Base-by-base conservation (phyloP, 139 green algal species). In the Chlamydomonas urium region DNA sequence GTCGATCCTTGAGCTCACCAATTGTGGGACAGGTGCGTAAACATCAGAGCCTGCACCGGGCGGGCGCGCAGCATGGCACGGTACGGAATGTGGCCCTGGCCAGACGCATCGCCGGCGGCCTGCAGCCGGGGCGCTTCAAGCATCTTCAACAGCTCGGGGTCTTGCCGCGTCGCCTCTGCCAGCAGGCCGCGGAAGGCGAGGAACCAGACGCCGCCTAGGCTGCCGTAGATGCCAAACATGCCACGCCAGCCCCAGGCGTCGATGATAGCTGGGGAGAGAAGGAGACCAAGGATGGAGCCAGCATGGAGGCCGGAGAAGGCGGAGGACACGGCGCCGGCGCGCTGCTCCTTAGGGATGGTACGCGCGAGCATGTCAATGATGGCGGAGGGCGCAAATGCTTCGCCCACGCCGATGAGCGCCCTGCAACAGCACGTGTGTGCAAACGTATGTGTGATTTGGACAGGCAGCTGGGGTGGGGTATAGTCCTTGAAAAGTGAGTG, bases 11-110 rank as follows among this genome's bases (percentile, higher is more conserved):
- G n/a, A n/a, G n/a, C n/a, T n/a, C n/a, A n/a, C 93, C 94, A 98
- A 83, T 99, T 98, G 79, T 97, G 94, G 83, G 87, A 93, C 71
- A 98, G 99, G 84, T 99, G 95, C 1, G 89, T 93, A 79, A 90
- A 96, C 17, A 86, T 88, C 24, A 99, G 83, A 3, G 88, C 93
- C 26, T 78, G 81, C 10, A 98, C 75, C 37, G 90, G 79, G 2
- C 45, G 47, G 47, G 71, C 84, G 48, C 85, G 80, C 47, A 97
- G 74, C 75, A 98, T 96, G 1, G 81, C 85, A 17, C 94, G 79
- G 89, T 90, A 98, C 5, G 94, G 94, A 38, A 98, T 32, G 29
- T 24, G 89, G 53, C 23, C 5, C 53, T 8, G 5, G 23, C 5
- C 5, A 29, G 24, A 14, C 53, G 24, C 53, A 5, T 31, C 53